Percentiles rank a stretch among this genome's conserved stretches.
These are phyloP conservation scores for Pleurostoma richardsiae DNA, from an alignment of 2,329 filamentous ascomycete genomes.

Conservation along the genomic window DNA sequence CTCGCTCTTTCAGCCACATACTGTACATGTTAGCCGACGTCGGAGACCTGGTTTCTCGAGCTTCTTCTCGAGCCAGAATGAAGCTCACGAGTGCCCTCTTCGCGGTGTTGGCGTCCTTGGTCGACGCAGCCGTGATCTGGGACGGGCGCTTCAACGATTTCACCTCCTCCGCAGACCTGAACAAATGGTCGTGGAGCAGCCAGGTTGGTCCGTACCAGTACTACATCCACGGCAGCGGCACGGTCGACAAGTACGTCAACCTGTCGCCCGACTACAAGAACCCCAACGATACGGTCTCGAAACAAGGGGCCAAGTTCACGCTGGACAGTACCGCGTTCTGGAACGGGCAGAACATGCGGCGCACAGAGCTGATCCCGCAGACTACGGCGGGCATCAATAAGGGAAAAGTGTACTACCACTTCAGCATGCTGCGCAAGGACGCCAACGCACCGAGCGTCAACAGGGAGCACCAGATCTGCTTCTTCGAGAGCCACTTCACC, in stretches of 20 bases:
- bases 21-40: too few relatives aligned
- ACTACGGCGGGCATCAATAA: slow-evolving; percentile 58
- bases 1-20: too few relatives aligned
- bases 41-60: too few relatives aligned
- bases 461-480: slow-evolving; percentile 62
- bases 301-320: slow-evolving; percentile 64
- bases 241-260: slow-evolving; percentile 55
- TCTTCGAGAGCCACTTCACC: slow-evolving; percentile 68
- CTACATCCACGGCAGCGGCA: slow-evolving; percentile 64
- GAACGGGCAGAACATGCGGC: slow-evolving; percentile 68
- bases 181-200: slow-evolving; percentile 62
- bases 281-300: slow-evolving; percentile 54
- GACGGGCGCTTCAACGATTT: slow-evolving; percentile 63
- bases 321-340: slow-evolving; percentile 61
- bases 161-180: slow-evolving; percentile 45
- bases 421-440: slow-evolving; percentile 56
- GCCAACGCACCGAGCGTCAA: slow-evolving; percentile 56
- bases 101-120: slow-evolving; percentile 4
- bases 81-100: slow-evolving; percentile 3
- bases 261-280: slow-evolving; percentile 59
- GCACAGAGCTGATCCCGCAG: slow-evolving; percentile 70
- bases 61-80: not conserved
- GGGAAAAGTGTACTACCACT: slow-evolving; percentile 70
- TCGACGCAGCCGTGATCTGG: slow-evolving; percentile 34
- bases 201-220: slow-evolving; percentile 68